Conservation (phyloP, 2,329 filamentous ascomycete species). For the Verticillium tricorpus region DNA sequence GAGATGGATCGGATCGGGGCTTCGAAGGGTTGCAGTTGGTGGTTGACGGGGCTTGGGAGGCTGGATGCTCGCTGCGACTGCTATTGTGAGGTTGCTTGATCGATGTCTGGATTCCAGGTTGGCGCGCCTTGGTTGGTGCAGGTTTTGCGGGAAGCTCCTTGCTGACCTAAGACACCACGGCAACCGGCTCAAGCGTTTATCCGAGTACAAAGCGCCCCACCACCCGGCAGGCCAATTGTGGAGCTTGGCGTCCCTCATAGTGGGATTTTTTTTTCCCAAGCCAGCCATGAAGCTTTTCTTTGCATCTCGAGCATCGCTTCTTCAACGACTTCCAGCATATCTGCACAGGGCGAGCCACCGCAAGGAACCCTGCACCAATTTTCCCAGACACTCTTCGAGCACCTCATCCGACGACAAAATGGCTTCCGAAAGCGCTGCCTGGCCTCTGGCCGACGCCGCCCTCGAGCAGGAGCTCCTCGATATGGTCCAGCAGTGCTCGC, state of each 20-base stretch:
- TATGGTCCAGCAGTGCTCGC: slow-evolving; percentile 66
- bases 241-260: slow-evolving; percentile 2
- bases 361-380: slow-evolving; percentile 50
- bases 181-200: background rate
- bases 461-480: slow-evolving; percentile 81
- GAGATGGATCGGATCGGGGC: slow-evolving; percentile 7
- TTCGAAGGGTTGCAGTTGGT: slow-evolving; percentile 7
- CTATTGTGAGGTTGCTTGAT: slow-evolving; percentile 10
- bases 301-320: slow-evolving; percentile 2
- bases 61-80: slow-evolving; percentile 7
- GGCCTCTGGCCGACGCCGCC: slow-evolving; percentile 68
- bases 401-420: background rate
- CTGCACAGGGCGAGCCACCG: slow-evolving; percentile 53
- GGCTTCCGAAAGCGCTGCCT: slow-evolving; percentile 35
- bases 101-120: slow-evolving; percentile 34
- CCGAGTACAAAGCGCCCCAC: background rate
- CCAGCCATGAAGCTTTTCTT: background rate
- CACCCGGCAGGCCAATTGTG: background rate
- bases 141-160: slow-evolving; percentile 31
- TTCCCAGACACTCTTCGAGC: background rate
- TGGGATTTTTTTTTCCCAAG: slow-evolving; percentile 12
- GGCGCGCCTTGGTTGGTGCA: slow-evolving; percentile 30
- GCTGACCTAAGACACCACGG: slow-evolving; percentile 1
- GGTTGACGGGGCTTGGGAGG: slow-evolving; percentile 5
- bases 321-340: slow-evolving; percentile 12